Evolutionary conservation across 2,329 filamentous ascomycete genomes (phyloP).

Genomic region (Aspergillus uvarum): DNA sequence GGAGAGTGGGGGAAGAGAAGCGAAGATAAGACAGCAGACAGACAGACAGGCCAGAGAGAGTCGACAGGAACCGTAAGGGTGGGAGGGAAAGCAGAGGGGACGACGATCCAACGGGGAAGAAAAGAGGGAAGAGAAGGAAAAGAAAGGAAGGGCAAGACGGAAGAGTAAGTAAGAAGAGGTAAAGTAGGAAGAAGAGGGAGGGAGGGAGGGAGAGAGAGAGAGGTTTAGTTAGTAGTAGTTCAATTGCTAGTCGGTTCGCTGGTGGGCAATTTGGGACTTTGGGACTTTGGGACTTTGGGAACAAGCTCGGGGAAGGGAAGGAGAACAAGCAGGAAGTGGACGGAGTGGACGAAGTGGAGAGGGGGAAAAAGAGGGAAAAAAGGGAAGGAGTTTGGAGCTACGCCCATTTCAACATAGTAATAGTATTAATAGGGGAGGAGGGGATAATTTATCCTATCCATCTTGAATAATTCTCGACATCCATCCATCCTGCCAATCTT

Average conservation of each 20-base stretch:
- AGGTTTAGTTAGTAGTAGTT: background rate
- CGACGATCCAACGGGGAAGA: background rate
- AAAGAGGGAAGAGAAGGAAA: conserved; percentile 17
- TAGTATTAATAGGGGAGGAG: background rate
- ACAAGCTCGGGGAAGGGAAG: background rate
- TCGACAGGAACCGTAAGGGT: background rate
- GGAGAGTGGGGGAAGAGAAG: background rate
- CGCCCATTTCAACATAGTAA: background rate
- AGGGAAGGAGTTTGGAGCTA: background rate
- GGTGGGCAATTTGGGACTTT: background rate
- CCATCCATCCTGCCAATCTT: too few relatives aligned
- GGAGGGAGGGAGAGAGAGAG: background rate
- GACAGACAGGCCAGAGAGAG: conserved; percentile 7
- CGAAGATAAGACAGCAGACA: background rate
- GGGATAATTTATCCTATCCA: background rate
- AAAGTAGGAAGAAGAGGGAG: background rate
- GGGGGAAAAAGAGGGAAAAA: background rate
- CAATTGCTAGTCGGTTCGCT: background rate
- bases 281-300: background rate
- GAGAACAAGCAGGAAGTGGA: background rate
- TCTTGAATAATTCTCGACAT: too few relatives aligned
- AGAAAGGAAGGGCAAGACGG: conserved; percentile 8
- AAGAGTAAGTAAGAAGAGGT: conserved; percentile 10
- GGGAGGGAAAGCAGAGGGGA: conserved; percentile 8
- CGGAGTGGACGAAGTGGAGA: background rate